Conservation (phyloP, 2,329 filamentous ascomycete species). For the Penicillium concentricum region DNA sequence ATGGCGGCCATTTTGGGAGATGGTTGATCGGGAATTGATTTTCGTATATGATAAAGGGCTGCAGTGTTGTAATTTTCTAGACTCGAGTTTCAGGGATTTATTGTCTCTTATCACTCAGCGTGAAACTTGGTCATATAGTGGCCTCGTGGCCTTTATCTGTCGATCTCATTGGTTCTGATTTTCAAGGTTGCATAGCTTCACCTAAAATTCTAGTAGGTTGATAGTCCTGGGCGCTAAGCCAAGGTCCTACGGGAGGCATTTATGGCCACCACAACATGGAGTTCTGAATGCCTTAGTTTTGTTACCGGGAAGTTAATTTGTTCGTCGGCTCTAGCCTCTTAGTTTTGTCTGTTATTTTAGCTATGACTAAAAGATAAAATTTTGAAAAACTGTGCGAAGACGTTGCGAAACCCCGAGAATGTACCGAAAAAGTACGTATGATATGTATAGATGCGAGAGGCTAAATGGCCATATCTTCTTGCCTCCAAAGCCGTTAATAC, state of each 20-base stretch:
- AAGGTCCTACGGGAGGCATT: not conserved
- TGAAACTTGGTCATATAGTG: not conserved
- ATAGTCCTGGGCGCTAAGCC: not conserved
- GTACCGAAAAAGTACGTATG: too few relatives aligned
- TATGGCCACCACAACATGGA: not conserved
- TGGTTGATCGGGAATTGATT: not conserved
- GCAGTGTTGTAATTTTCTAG: not conserved
- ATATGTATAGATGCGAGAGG: too few relatives aligned
- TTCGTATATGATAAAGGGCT: not conserved
- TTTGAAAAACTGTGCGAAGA: too few relatives aligned
- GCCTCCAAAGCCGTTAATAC: not conserved
- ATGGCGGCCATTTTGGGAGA: not conserved
- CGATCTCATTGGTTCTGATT: conserved; percentile 2
- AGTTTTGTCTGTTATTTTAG: too few relatives aligned
- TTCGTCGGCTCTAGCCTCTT: too few relatives aligned
- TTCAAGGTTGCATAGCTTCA: not conserved
- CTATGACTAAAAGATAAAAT: too few relatives aligned
- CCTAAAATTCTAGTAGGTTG: not conserved
- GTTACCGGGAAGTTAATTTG: not conserved
- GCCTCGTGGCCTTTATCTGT: conserved; percentile 4
- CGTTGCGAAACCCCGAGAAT: too few relatives aligned
- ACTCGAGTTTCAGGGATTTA: not conserved
- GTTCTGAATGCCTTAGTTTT: not conserved
- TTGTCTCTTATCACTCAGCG: not conserved
- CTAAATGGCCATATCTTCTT: too few relatives aligned